Evolutionary conservation across 148 eudicot genomes (phyloP), one percentile per base, ranked within the genome.

Genomic region (Limonium bicolor): DNA sequence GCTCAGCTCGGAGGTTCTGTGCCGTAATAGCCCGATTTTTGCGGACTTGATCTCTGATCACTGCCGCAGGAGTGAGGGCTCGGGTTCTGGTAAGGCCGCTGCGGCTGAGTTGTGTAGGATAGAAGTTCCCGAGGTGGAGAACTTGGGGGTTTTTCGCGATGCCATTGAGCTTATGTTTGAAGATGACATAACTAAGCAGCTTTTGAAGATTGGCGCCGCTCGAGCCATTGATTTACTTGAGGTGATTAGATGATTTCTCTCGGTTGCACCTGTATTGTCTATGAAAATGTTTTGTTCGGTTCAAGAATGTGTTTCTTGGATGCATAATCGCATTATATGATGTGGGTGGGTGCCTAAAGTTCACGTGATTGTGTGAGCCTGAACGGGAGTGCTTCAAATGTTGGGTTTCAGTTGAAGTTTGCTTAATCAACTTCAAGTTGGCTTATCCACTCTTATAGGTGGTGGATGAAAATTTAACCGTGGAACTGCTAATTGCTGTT

Each of bases 81-180:
- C 51, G n/a, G 48, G 29, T 3, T 47, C 53, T 42, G 47, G 46
- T 12, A 25, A 0, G 19, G 19, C 43, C 7, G 23, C 26, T 2
- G 20, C 24, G 27, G 26, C 45, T 0, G 50, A 65, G 27, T 42
- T 82, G 55, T 80, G 79, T 56, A 69, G 94, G 80, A 83, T 87
- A 53, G 96, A 87, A 63, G 90, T 87, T 37, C 86, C 82, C 22
- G 94, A 79, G 8, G 86, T 87, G 54, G 90, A 76, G 41, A 77
- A 87, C 54, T 55, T 87, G 71, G 72, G 59, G 38, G 76, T 72
- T 36, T 87, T 87, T 39, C 66, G 86, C 0, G 77, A 82, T 22
- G 76, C 96, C 2, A 63, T 82, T 63, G 96, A 82, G 72, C 72
- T 87, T 36, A 87, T 87, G 96, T 82, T 87, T 61, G 94, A 73